Base-by-base conservation (phyloP, 139 green algal genomes). In the Coccomyxa sp. region DNA sequence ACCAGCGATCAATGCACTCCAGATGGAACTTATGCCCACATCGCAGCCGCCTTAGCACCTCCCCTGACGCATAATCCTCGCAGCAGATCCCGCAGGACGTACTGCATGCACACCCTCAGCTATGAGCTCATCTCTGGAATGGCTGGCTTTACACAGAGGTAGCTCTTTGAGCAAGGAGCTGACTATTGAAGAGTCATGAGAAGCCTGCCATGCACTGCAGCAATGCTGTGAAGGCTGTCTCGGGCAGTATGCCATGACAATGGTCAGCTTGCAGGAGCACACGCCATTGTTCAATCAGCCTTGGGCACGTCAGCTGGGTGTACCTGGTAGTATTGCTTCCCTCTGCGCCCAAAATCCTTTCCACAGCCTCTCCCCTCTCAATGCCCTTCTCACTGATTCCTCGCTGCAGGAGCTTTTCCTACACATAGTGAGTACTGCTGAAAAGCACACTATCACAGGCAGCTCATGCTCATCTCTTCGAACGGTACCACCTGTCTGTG, bases 1-100 rank as follows among this genome's bases (percentile, higher is more conserved):
- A 81, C 89, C 89, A 93, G 9, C 76, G 70, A 75, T 93, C 88
- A n/a, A 93, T 75, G 73, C 89, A 93, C 80, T 90, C 88, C 14
- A 92, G 38, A 75, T 74, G 70, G 70, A 74, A 74, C 29, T 36
- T 31, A 24, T 74, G 70, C 35, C 44, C 18, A 83, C 89, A 93
- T 3, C 70, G 81, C 74, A 93, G 81, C 79, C 81, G 75, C 0
- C 88, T 79, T 76, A 92, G 81, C 39, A 86, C 73, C 38, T 92
- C 89, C 10, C 84, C 88, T 39, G 73, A 35, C n/a, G 8, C 71
- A 44, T 87, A 89, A 31, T 74, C 70, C 70, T 92, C 89, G 14
- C 79, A 87, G 82, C 89, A 93, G 6, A 93, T 85, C 64, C 31
- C 75, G 82, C 89, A 93, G 0, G 75, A 80, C 83, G 70, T 39